phyloP scores from a whole-genome alignment of 306 rosid species.

The Dicorynia guianensis region DNA sequence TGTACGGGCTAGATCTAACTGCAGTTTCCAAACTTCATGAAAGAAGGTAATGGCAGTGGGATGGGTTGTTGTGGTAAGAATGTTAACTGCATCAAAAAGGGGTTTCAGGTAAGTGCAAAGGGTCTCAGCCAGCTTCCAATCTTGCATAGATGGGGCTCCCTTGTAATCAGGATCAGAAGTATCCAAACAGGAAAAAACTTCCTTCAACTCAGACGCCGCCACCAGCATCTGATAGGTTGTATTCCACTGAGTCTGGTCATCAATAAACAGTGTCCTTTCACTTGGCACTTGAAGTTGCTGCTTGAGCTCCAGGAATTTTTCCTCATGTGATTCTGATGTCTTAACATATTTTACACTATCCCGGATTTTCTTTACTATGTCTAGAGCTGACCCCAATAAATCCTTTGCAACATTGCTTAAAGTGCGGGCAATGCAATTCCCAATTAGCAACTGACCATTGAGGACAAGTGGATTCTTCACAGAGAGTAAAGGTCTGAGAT shows the following conservation, averaged over 20 bases:
- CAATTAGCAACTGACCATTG: conserved; percentile 80
- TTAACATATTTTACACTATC: conserved; percentile 88
- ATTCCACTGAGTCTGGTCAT: conserved; percentile 84
- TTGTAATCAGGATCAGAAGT: conserved; percentile 86
- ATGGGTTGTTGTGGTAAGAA: conserved; percentile 65
- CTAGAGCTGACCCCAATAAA: conserved; percentile 60
- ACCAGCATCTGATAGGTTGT: conserved; percentile 92
- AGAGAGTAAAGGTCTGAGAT: conserved; percentile 78
- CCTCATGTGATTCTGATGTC: conserved; percentile 86
- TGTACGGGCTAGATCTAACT: conserved; percentile 71
- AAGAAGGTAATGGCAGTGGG: conserved; percentile 82
- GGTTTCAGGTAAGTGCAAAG: conserved; percentile 78
- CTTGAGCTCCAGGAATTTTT: conserved; percentile 79
- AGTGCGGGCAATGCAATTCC: conserved; percentile 81
- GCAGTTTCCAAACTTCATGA: conserved; percentile 94
- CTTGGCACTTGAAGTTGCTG: conserved; percentile 91
- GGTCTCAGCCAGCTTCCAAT: conserved; percentile 84
- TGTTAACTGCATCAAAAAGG: conserved; percentile 73
- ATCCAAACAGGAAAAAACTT: conserved; percentile 87
- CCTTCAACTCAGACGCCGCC: conserved; percentile 81
- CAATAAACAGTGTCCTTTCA: conserved; percentile 73
- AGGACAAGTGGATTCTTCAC: conserved; percentile 82
- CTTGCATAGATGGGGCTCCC: conserved; percentile 77
- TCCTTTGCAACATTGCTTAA: conserved; percentile 75
- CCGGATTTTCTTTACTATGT: conserved; percentile 66